Conservation (phyloP, 495 filamentous ascomycete species). For the Hypomontagnella monticulosa region DNA sequence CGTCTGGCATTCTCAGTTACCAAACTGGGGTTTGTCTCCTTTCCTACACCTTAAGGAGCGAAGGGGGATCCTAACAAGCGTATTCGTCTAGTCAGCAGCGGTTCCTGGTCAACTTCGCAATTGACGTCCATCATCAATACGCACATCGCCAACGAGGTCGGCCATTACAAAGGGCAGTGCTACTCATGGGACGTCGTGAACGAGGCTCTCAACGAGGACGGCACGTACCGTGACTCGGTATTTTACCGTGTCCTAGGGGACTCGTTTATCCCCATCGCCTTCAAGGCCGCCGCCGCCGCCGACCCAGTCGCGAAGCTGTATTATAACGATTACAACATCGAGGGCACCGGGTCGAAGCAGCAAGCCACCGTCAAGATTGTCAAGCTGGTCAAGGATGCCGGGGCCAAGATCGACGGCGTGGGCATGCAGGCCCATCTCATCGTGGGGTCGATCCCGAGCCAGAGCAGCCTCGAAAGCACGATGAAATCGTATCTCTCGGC, state of each 20-base stretch:
- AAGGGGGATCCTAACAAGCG: not conserved
- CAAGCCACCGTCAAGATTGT: conserved; percentile 61
- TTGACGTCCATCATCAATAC: conserved; percentile 62
- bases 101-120: conserved; percentile 63
- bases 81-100: conserved; percentile 35
- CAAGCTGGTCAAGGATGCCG: conserved; percentile 60
- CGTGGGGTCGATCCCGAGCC: conserved; percentile 61
- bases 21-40: conserved; percentile 58
- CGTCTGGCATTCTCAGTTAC: conserved; percentile 71
- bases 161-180: conserved; percentile 61
- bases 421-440: conserved; percentile 72
- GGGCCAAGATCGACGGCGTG: conserved; percentile 70
- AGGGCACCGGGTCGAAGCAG: conserved; percentile 60
- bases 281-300: conserved; percentile 59
- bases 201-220: conserved; percentile 75
- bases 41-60: not conserved
- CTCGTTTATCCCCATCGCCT: conserved; percentile 67
- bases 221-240: conserved; percentile 63
- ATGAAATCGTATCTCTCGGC: conserved; percentile 59
- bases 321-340: conserved; percentile 77
- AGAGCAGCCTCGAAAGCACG: conserved; percentile 58
- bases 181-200: conserved; percentile 70
- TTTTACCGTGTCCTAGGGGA: conserved; percentile 67
- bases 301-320: conserved; percentile 71
- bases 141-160: conserved; percentile 61